Evolutionary conservation across 108 stramenopile species (phyloP).

Genomic region (Pseudonitzschia pungens): DNA sequence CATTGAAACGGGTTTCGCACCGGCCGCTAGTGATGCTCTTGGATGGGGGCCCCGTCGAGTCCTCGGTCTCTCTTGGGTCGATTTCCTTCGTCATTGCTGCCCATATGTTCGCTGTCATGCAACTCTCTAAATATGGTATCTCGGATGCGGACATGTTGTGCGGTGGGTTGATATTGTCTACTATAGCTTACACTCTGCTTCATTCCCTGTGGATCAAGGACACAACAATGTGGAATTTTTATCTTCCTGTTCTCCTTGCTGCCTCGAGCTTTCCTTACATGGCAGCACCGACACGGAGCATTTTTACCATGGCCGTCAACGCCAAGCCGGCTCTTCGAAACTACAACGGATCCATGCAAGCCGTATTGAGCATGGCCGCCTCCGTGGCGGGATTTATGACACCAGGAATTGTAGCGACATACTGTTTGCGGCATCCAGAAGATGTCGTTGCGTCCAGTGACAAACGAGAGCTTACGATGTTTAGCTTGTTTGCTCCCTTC

Average conservation of each 20-base stretch:
- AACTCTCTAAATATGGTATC: conserved; percentile 23
- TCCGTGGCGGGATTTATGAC: conserved; percentile 69
- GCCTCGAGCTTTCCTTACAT: conserved; percentile 60
- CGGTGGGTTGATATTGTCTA: conserved; percentile 18
- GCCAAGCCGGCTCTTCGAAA: conserved; percentile 36
- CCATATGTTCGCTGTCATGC: conserved; percentile 44
- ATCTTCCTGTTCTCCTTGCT: conserved; percentile 49
- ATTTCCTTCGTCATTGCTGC: conserved; percentile 58
- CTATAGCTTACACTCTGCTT: conserved; percentile 25
- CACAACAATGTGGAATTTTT: conserved; percentile 31
- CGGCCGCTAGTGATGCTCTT: conserved; percentile 57
- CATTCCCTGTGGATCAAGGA: conserved; percentile 35
- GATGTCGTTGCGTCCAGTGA: conserved; percentile 52
- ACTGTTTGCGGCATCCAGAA: conserved; percentile 55
- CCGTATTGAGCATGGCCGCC: conserved; percentile 64
- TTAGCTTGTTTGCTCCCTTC: conserved; percentile 38
- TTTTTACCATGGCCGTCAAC: conserved; percentile 59
- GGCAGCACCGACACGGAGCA: conserved; percentile 59
- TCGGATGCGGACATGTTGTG: conserved; percentile 27
- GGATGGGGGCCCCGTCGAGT: conserved; percentile 61
- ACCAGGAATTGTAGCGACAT: conserved; percentile 64
- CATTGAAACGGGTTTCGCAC: conserved; percentile 74
- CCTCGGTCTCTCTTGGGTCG: conserved; percentile 53
- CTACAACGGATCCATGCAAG: conserved; percentile 67
- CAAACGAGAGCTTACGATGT: conserved; percentile 49